These are phyloP conservation scores for Scleromitrula shiraiana DNA, from an alignment of 2,329 filamentous ascomycete species.

Conservation along the genomic window DNA sequence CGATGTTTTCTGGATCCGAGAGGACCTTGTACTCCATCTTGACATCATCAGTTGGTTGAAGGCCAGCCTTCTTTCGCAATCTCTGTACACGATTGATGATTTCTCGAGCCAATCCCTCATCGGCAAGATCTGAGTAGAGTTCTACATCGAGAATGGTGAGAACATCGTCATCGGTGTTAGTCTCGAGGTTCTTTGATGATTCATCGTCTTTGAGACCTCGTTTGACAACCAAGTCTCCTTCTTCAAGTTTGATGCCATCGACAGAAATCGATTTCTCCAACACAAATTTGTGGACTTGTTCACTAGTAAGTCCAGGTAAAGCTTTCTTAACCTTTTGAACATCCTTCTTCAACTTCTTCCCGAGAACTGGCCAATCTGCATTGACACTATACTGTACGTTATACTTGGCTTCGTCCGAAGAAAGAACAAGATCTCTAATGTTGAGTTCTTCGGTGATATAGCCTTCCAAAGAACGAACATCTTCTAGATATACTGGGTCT, in stretches of 20 bases:
- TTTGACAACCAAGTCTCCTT: conserved; percentile 77
- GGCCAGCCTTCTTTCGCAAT: conserved; percentile 84
- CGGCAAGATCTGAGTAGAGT: conserved; percentile 74
- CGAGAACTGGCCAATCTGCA: conserved; percentile 88
- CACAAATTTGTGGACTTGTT: conserved; percentile 74
- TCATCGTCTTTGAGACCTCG: conserved; percentile 68
- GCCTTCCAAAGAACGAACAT: conserved; percentile 75
- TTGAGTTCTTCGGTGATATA: conserved; percentile 93
- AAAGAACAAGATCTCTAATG: conserved; percentile 74
- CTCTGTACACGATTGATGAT: conserved; percentile 90
- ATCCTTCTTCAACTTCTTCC: conserved; percentile 97
- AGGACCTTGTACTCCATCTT: conserved; percentile 88
- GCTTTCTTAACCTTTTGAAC: conserved; percentile 87
- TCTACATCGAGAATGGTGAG: conserved; percentile 83
- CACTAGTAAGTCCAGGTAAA: conserved; percentile 67
- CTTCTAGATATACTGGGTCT: conserved; percentile 73
- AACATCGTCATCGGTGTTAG: conserved; percentile 82
- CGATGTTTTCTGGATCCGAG: conserved; percentile 68
- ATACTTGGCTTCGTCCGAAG: conserved; percentile 81
- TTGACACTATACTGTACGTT: conserved; percentile 84
- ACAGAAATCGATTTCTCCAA: conserved; percentile 67
- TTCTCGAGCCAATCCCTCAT: conserved; percentile 84
- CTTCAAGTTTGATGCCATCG: conserved; percentile 74
- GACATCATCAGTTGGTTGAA: conserved; percentile 88
- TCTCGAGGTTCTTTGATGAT: conserved; percentile 67